phyloP scores from a whole-genome alignment of 345 rosid genomes.

The Odontarrhena argentea region DNA sequence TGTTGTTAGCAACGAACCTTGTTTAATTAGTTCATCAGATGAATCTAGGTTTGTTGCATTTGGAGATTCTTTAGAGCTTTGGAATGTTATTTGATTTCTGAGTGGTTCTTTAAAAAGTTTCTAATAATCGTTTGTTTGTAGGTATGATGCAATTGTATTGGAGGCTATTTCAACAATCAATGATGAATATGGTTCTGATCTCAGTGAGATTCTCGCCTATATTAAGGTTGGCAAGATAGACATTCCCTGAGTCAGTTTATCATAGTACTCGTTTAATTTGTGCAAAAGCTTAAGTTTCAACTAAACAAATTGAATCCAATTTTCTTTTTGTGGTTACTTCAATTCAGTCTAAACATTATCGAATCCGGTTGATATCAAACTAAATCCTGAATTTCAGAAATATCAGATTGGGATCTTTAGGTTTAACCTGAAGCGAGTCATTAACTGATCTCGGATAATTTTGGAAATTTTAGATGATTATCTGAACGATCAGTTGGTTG shows the following conservation, averaged over 20 bases:
- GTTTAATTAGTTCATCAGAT: background rate
- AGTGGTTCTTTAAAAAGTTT: background rate
- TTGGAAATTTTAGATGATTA: too few relatives aligned
- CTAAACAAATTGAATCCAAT: too few relatives aligned
- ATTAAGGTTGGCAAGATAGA: constrained; percentile 53
- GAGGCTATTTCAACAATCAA: constrained; percentile 65
- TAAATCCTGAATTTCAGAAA: too few relatives aligned
- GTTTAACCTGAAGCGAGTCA: too few relatives aligned
- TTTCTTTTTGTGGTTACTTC: too few relatives aligned
- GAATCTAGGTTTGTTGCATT: constrained; percentile 9
- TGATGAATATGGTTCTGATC: constrained; percentile 54
- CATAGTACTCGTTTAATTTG: background rate
- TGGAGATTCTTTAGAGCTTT: background rate
- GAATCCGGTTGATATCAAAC: too few relatives aligned
- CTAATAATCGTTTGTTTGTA: constrained; percentile 18
- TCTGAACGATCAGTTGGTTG: background rate
- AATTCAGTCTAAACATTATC: too few relatives aligned
- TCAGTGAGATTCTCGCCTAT: constrained; percentile 51
- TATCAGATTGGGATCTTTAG: too few relatives aligned
- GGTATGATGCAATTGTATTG: constrained; percentile 56
- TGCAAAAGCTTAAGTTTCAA: too few relatives aligned
- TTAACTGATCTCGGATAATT: background rate
- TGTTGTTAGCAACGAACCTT: constrained; percentile 13
- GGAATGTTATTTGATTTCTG: background rate
- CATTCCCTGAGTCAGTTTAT: background rate